Evolutionary conservation across 345 rosid species (phyloP), one percentile per base, ranked within the genome.

Genomic region (Ricinus communis): DNA sequence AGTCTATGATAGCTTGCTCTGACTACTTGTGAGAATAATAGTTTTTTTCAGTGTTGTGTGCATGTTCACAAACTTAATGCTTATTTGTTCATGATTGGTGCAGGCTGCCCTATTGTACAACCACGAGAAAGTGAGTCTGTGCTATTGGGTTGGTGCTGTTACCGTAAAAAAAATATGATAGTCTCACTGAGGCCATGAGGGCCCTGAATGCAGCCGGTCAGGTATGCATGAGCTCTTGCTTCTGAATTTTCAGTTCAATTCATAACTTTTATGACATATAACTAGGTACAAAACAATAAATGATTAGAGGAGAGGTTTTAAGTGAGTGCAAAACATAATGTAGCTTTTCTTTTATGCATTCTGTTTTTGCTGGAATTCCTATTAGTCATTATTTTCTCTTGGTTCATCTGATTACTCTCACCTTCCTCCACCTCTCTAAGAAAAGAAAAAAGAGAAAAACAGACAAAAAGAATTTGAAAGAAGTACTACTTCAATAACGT

Each of bases 51-150:
- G 18, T 65, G 53, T 16, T 25, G 5, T 63, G 1, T 22, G 41
- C 52, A 4, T 51, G 8, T 36, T 22, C 11, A 45, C 60, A 46
- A 70, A 64, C 19, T 21, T 52, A 18, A 15, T 8, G n/a, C n/a
- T 2, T 43, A 16, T n/a, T n/a, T 25, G 0, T 49, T 41, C 4
- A 16, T 51, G 16, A 18, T 21, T 70, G 47, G 36, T 81, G 71
- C 82, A 91, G 98, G 97, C 83, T 94, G 88, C 77, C 86, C 93
- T 25, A 86, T 94, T 50, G 77, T 91, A 74, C 97, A 88, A 77
- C 98, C 98, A 0, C 90, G 91, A 61, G 97, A 91, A 84, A 90
- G 85, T 70, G 93, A 90, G 83, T 85, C 97, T 45, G 92, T 88
- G 65, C 97, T 94, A 46, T 74, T 94, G 69, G 97, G 97, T 80